A percentile compares a stretch with the other conserved stretches of the same genome.
phyloP scores from a whole-genome alignment of 176 grass and related monocot species.

The Aegilops sharonensis region DNA sequence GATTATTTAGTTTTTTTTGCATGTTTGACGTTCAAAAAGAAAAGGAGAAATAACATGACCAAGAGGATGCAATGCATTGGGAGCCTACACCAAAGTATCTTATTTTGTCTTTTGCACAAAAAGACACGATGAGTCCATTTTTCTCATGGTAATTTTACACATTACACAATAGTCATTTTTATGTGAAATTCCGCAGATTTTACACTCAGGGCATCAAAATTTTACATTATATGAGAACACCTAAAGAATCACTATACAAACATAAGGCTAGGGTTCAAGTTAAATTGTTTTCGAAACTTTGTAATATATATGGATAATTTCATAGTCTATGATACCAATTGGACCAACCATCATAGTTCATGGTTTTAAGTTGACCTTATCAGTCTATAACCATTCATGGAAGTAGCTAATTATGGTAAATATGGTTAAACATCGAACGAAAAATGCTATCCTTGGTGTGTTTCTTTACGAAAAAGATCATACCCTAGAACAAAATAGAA shows the following conservation, averaged over 20 bases:
- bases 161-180: neutral
- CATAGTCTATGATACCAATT: neutral
- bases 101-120: neutral
- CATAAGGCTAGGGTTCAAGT: neutral
- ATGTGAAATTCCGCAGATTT: neutral
- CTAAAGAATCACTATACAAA: neutral
- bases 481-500: too few relatives aligned
- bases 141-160: neutral
- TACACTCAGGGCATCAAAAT: too few relatives aligned
- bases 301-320: neutral
- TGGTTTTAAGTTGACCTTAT: neutral
- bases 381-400: neutral
- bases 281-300: neutral
- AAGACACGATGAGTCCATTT: neutral
- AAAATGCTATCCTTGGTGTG: neutral
- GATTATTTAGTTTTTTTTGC: neutral
- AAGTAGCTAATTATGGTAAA: neutral
- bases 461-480: neutral
- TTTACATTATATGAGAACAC: too few relatives aligned
- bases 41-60: neutral
- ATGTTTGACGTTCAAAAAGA: neutral
- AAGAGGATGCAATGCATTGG: neutral
- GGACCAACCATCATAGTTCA: neutral
- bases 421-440: neutral
- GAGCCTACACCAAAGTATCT: neutral